Evolutionary conservation across 352 stramenopile genomes (phyloP).

Genomic region (Phytopythium mirpurense): DNA sequence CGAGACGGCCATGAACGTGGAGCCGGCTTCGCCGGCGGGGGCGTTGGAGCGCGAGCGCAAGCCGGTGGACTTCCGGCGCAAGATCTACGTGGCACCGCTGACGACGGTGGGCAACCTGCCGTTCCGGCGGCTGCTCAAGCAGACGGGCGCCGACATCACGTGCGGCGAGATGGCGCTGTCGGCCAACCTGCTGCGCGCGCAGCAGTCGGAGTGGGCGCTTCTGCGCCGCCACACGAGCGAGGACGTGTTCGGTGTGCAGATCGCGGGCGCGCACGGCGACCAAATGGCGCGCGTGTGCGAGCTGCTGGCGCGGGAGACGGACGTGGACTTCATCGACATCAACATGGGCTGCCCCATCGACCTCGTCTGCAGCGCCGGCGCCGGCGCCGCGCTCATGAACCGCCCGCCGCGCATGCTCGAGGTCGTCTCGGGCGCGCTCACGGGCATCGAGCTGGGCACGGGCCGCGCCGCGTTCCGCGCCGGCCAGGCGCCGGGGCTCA

Average conservation of each 20-base stretch:
- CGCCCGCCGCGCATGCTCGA: conserved; percentile 85
- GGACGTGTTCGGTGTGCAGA: conserved; percentile 98
- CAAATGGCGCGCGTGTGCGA: conserved; percentile 92
- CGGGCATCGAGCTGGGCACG: conserved; percentile 70
- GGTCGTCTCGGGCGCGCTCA: conserved; percentile 87
- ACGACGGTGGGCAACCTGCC: conserved; percentile 99
- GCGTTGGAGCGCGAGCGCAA: conserved; percentile 74
- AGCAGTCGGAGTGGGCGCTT: conserved; percentile 96
- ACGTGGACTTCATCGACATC: conserved; percentile 98
- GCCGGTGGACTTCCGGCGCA: conserved; percentile 95
- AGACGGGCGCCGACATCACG: conserved; percentile 98
- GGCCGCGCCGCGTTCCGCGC: conserved; percentile 23
- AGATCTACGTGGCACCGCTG: conserved; percentile 98
- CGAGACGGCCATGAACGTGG: not conserved
- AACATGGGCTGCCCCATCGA: conserved; percentile 99
- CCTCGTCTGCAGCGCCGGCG: conserved; percentile 83
- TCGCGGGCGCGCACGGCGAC: conserved; percentile 91
- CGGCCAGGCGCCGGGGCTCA: conserved; percentile 74
- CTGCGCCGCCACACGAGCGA: conserved; percentile 95
- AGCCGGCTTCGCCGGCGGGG: conserved; percentile 26
- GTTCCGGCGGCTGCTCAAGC: conserved; percentile 97
- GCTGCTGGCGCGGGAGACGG: conserved; percentile 89
- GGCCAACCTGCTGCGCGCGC: conserved; percentile 93
- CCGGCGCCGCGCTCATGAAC: conserved; percentile 94
- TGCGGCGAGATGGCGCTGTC: conserved; percentile 98